A percentile compares a stretch with the other conserved stretches of the same genome.
phyloP scores from a whole-genome alignment of 352 stramenopile species.

The Phytopythium aichiense region DNA sequence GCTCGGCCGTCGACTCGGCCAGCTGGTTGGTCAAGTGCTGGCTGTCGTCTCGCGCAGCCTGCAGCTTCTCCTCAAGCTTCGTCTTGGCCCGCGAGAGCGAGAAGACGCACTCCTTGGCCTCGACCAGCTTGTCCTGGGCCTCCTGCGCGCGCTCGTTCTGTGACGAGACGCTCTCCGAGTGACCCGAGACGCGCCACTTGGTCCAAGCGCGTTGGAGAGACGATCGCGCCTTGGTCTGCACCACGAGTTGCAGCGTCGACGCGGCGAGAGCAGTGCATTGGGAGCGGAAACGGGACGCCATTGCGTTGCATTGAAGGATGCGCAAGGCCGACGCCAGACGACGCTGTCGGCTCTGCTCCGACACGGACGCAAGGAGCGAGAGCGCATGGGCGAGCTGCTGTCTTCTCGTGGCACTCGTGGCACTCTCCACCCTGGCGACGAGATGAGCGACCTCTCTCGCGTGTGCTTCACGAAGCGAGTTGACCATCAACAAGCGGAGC shows the following conservation, averaged over 20 bases:
- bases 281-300: constrained; percentile 3
- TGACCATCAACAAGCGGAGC: constrained; percentile 17
- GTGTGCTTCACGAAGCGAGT: constrained; percentile 8
- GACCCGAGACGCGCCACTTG: constrained; percentile 27
- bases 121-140: constrained; percentile 26
- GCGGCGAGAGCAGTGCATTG: constrained; percentile 12
- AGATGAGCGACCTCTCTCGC: constrained; percentile 7
- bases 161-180: constrained; percentile 16
- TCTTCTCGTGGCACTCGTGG: constrained; percentile 6
- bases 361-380: constrained; percentile 17
- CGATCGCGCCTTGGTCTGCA: constrained; percentile 14
- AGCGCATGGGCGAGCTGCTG: constrained; percentile 14
- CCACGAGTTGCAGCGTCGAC: constrained; percentile 23
- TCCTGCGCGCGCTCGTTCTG: constrained; percentile 23
- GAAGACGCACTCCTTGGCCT: constrained; percentile 76
- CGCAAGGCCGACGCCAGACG: constrained; percentile 20
- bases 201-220: constrained; percentile 12
- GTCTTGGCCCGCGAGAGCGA: constrained; percentile 57
- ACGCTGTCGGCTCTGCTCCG: constrained; percentile 20
- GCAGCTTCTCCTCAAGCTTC: constrained; percentile 55
- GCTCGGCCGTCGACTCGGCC: constrained; percentile 38
- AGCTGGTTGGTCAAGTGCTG: constrained; percentile 38
- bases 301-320: constrained; percentile 12
- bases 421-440: constrained; percentile 10
- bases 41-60: constrained; percentile 22